Base-by-base conservation (phyloP, 2,329 filamentous ascomycete species). In the Scytalidium sp. region DNA sequence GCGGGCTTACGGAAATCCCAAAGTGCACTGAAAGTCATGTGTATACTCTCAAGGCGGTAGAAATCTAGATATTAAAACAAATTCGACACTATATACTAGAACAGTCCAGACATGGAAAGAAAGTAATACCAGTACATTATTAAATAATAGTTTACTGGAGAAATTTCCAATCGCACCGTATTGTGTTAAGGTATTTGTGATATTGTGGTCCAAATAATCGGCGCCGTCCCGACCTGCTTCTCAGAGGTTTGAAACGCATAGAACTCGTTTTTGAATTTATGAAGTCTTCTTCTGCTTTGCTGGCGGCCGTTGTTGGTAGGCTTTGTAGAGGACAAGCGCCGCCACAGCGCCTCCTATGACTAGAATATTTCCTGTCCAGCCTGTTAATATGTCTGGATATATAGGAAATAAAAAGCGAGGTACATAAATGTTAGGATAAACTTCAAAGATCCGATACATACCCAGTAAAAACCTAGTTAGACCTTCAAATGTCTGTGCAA, bases 401-500 rank as follows among this genome's bases (percentile, higher is more conserved):
- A n/a, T n/a, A n/a, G n/a, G 25, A 29, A 13, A 29, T 7, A 8
- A 29, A 29, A 29, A 29, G 8, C 8, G 25, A 29, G 25, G 8
- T 29, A n/a, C n/a, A n/a, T n/a, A n/a, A n/a, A n/a, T n/a, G n/a
- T n/a, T 39, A 17, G 32, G 32, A 42, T 42, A 10, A 21, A 21
- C 11, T 19, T 21, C 17, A 42, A 42, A 42, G 40, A 19, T 10
- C 20, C 11, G 19, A 21, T 42, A 42, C 40, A 42, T 42, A 42
- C 40, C 19, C 17, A 42, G 17, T 17, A 42, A 42, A 17, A 42
- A 42, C 40, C 19, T 42, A 11, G 40, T 19, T 21, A 42, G 40
- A 19, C 40, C 40, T 42, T 42, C 40, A 42, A 42, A 42, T 21
- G 40, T 42, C 17, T 7, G 40, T 42, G 40, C 40, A 42, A 42